Base-by-base conservation (phyloP, 1,284 basidiomycete genomes). In the Tetrapyrgos nigripes region DNA sequence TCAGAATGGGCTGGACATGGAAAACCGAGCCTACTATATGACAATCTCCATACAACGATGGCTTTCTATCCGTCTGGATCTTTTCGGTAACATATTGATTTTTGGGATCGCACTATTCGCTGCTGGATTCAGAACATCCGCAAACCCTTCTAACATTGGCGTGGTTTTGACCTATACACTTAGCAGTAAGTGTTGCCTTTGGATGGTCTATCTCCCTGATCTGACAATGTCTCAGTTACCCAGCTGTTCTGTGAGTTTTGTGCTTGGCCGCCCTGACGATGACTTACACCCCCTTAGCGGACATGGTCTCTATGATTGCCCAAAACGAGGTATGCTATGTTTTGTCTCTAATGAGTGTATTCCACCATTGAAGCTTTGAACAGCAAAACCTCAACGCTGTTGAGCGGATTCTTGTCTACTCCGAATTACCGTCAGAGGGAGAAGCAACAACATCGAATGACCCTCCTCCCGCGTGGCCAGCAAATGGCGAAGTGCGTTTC, bases 21-120 rank as follows among this genome's bases (percentile, higher is more conserved):
- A 93, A 68, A 92, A 92, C 68, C 78, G 89, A 43, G 92, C 93
- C 0, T 93, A 93, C 71, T 89, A 86, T 68, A 85, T 94, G 76
- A 92, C 89, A 0, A 82, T 90, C 27, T 77, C 83, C 4, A 88
- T 81, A 50, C 87, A 89, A 66, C 74, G 83, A 53, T 89, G 85
- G 85, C 72, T 87, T 0, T 77, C 78, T 17, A 66, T 89, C 11
- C 79, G 88, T 1, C 17, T 90, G 3, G 85, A 87, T 56, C 66
- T 91, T 40, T 83, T 94, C 48, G 92, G 89, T 11, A 90, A 89
- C 57, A 69, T 91, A 17, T 74, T 96, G 14, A 81, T 91, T 14
- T 82, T 94, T 40, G 86, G 85, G 0, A 91, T 94, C 50, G 88
- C 81, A 3, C 74, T 96, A 3, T 87, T 88, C 66, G 84, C 83